Conservation (phyloP, 2,329 filamentous ascomycete genomes). For the Dryadomyces sulphureus region DNA sequence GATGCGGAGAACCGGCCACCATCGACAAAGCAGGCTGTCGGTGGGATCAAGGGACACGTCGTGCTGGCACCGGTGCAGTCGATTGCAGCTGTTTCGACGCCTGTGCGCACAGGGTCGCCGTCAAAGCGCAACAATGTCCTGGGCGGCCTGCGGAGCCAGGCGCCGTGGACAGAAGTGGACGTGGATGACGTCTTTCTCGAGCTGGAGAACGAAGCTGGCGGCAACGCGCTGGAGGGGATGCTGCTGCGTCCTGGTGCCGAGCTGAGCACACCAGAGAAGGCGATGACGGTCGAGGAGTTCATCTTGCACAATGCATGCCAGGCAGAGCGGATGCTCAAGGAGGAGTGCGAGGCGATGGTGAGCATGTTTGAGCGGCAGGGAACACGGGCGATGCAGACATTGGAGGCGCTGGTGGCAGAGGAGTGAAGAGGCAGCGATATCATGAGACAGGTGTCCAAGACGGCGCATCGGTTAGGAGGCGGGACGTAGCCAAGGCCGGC, state of each 20-base stretch:
- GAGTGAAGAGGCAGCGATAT: constrained; percentile 4
- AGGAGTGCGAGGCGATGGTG: constrained; percentile 74
- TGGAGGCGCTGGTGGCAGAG: constrained; percentile 57
- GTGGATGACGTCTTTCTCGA: constrained; percentile 53
- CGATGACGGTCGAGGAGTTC: constrained; percentile 92
- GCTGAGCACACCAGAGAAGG: constrained; percentile 62
- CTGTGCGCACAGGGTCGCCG: constrained; percentile 36
- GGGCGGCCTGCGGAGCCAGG: constrained; percentile 38
- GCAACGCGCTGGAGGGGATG: constrained; percentile 27
- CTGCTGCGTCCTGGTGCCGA: constrained; percentile 41
- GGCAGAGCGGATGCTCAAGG: constrained; percentile 64
- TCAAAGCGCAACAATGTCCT: constrained; percentile 42
- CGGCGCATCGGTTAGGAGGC: too few species aligned
- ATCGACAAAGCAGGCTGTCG: constrained; percentile 43
- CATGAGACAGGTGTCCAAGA: too few species aligned
- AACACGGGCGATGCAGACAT: constrained; percentile 55
- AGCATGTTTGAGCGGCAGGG: constrained; percentile 73
- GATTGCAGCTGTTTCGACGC: constrained; percentile 22
- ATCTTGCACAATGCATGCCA: constrained; percentile 65
- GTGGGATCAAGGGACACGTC: constrained; percentile 28
- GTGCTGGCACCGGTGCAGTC: constrained; percentile 25
- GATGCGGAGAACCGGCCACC: constrained; percentile 71
- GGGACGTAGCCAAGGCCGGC: too few species aligned
- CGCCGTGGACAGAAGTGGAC: constrained; percentile 60
- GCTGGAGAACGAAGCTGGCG: constrained; percentile 34